These are phyloP conservation scores for Wickerhamiella azymoides DNA, from an alignment of 805 yeast genomes.

Conservation along the genomic window DNA sequence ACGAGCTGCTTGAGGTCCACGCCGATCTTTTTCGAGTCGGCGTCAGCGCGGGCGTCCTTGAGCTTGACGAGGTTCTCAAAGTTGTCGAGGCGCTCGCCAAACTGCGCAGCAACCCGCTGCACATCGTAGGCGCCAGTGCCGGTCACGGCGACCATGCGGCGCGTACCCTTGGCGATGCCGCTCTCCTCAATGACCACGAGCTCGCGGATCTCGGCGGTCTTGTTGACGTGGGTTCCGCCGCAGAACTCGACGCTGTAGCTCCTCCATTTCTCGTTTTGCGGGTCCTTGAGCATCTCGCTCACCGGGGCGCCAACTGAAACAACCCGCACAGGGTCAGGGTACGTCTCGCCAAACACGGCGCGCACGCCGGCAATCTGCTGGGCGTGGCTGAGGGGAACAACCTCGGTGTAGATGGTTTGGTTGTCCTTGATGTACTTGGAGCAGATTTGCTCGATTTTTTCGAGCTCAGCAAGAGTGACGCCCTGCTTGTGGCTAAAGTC, in stretches of 20 bases:
- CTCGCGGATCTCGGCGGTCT: constrained; percentile 87
- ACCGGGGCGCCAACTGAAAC: constrained; percentile 90
- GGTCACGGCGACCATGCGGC: constrained; percentile 95
- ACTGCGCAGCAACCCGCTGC: constrained; percentile 69
- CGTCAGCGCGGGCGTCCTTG: constrained; percentile 49
- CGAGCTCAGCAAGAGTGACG: constrained; percentile 54
- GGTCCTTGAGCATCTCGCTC: constrained; percentile 60
- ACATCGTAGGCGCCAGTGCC: constrained; percentile 85
- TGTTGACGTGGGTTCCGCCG: constrained; percentile 95
- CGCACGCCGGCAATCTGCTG: constrained; percentile 70
- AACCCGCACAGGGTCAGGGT: constrained; percentile 98
- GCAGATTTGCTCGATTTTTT: constrained; percentile 59
- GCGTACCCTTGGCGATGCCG: constrained; percentile 96
- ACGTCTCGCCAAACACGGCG: constrained; percentile 97
- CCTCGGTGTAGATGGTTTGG: constrained; percentile 64
- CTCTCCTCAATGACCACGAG: constrained; percentile 83
- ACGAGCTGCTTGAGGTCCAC: constrained; percentile 70
- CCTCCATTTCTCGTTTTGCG: constrained; percentile 62
- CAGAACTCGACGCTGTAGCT: constrained; percentile 83
- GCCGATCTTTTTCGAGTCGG: constrained; percentile 67
- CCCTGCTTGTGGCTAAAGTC: constrained; percentile 93
- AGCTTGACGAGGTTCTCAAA: constrained; percentile 35
- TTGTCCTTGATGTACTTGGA: constrained; percentile 60
- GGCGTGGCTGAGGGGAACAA: constrained; percentile 63
- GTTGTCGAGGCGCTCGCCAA: constrained; percentile 42